These are phyloP conservation scores for Leptographium radiaticola DNA, from an alignment of 2,329 filamentous ascomycete species.

Conservation along the genomic window DNA sequence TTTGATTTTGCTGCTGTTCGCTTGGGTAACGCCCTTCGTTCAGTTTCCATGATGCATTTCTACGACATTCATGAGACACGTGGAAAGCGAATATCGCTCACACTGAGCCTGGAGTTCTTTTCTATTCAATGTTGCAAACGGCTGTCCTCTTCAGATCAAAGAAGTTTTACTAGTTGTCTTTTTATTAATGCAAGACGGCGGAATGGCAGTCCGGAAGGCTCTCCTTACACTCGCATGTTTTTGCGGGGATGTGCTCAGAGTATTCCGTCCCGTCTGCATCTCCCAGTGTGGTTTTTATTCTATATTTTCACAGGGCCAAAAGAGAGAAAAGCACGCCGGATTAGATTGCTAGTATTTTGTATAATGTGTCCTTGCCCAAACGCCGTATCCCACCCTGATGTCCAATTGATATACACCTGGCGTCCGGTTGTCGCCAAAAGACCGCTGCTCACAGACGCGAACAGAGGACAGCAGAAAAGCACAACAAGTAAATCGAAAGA, in stretches of 20 bases:
- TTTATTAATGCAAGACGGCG: neutral
- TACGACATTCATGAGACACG: neutral
- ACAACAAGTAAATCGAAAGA: neutral
- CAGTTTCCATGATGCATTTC: neutral
- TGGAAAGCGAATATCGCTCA: neutral
- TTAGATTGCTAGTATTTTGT: neutral
- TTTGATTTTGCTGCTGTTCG: neutral
- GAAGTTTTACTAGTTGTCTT: neutral
- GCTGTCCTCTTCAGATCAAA: neutral
- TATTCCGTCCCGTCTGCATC: neutral
- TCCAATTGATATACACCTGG: neutral
- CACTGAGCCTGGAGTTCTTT: neutral
- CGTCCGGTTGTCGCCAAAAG: neutral
- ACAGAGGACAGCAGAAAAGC: neutral
- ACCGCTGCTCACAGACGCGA: neutral
- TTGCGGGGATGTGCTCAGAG: neutral
- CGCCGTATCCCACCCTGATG: neutral
- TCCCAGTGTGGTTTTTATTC: no score
- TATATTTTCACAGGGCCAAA: no score
- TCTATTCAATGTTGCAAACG: neutral
- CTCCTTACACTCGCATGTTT: neutral
- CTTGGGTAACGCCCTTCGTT: neutral
- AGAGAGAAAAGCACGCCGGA: no score
- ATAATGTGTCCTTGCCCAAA: neutral
- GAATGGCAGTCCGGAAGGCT: neutral